These are phyloP conservation scores for Talaromyces pinophilus DNA, from an alignment of 2,329 filamentous ascomycete species.

Conservation along the genomic window DNA sequence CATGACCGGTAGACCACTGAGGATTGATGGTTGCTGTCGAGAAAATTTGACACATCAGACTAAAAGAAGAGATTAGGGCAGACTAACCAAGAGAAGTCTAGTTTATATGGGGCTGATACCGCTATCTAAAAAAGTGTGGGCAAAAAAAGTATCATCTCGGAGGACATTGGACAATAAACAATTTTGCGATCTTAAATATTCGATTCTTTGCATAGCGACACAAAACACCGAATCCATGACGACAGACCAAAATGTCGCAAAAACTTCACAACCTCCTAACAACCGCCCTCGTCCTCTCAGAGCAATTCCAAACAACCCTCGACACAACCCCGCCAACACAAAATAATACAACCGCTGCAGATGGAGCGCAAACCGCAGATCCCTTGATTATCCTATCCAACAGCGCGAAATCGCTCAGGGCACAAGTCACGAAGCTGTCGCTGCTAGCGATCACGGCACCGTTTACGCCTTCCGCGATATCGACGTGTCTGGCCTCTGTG, in stretches of 20 bases:
- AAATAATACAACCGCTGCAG: neutral
- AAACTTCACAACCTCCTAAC: constrained; percentile 35
- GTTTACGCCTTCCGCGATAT: constrained; percentile 76
- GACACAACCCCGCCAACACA: constrained; percentile 28
- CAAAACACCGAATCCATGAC: too few species aligned
- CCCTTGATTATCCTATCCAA: constrained; percentile 67
- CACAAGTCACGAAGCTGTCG: constrained; percentile 83
- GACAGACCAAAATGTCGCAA: constrained; percentile 31
- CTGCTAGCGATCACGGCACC: constrained; percentile 84
- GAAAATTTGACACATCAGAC: neutral
- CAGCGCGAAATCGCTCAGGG: constrained; percentile 70
- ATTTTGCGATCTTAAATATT: too few species aligned
- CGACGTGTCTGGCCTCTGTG: constrained; percentile 70
- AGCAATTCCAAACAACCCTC: constrained; percentile 44
- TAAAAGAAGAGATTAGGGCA: neutral
- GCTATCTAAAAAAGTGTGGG: constrained; percentile 1
- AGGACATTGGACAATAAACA: neutral
- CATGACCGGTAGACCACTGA: constrained; percentile 10
- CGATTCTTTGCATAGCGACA: neutral
- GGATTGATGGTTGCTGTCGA: neutral
- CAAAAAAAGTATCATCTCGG: neutral
- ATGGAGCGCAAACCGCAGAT: neutral
- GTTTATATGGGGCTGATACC: neutral
- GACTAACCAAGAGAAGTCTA: neutral
- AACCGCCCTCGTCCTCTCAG: constrained; percentile 40